These are phyloP conservation scores for Lumnitzera racemosa DNA, from an alignment of 345 rosid genomes.

Conservation along the genomic window DNA sequence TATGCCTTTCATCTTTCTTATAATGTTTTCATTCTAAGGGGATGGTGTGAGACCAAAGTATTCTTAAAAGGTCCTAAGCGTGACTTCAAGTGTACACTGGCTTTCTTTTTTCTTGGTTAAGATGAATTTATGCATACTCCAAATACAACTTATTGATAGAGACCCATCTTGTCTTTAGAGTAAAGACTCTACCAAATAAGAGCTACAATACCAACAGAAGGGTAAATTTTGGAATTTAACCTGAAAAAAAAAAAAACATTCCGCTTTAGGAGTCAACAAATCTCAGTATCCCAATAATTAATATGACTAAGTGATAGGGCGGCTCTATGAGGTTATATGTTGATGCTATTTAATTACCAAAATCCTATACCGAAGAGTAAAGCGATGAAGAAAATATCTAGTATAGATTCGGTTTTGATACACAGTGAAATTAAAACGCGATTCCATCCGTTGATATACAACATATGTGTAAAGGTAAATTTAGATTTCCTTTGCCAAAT, in stretches of 20 bases:
- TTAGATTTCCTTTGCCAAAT: constrained; percentile 9
- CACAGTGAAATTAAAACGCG: no score
- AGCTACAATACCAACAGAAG: constrained; percentile 13
- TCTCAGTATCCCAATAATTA: no score
- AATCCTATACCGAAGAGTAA: no score
- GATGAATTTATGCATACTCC: constrained; percentile 32
- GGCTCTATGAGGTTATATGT: no score
- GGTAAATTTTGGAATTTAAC: constrained; percentile 19
- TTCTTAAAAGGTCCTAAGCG: background rate
- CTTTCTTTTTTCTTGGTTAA: constrained; percentile 25
- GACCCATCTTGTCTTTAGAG: constrained; percentile 72
- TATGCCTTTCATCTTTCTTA: no score
- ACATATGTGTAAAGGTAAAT: constrained; percentile 18
- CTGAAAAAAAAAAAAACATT: constrained; percentile 14
- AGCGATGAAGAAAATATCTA: no score
- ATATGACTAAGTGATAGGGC: no score
- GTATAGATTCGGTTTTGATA: no score
- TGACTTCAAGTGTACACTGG: constrained; percentile 5
- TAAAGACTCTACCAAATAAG: constrained; percentile 23
- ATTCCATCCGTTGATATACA: no score
- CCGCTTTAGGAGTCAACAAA: constrained; percentile 5
- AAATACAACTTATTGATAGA: constrained; percentile 43
- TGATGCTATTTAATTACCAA: no score
- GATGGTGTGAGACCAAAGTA: no score
- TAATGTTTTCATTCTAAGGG: no score